phyloP scores from a whole-genome alignment of 805 yeast genomes.

The Sugiyamaella americana region DNA sequence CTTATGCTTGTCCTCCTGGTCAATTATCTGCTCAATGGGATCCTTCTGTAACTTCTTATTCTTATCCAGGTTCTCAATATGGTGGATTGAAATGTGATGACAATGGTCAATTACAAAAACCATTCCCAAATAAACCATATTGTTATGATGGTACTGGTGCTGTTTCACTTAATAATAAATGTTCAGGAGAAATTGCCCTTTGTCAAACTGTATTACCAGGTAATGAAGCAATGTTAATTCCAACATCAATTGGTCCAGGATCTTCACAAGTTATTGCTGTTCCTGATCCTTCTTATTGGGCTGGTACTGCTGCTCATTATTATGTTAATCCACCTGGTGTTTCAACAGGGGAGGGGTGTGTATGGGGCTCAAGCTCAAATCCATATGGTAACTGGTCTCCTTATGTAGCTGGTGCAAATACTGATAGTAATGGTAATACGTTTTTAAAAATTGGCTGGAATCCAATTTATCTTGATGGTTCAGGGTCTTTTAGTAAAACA shows the following conservation, averaged over 20 bases:
- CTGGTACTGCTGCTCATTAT: slow-evolving; percentile 79
- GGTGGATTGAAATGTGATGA: slow-evolving; percentile 79
- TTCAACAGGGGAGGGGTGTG: slow-evolving; percentile 80
- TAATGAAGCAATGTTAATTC: slow-evolving; percentile 89
- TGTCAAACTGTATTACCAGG: slow-evolving; percentile 95
- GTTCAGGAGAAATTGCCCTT: slow-evolving; percentile 61
- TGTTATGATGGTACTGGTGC: slow-evolving; percentile 78
- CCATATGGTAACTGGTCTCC: slow-evolving; percentile 91
- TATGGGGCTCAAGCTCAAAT: slow-evolving; percentile 70
- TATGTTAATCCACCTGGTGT: slow-evolving; percentile 97
- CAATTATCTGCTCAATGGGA: slow-evolving; percentile 88
- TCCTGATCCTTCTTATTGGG: slow-evolving; percentile 74
- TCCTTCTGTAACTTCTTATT: slow-evolving; percentile 59
- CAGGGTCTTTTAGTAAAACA: slow-evolving; percentile 45
- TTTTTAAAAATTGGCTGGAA: slow-evolving; percentile 87
- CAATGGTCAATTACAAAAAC: slow-evolving; percentile 61
- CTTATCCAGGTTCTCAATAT: slow-evolving; percentile 69
- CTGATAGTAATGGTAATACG: slow-evolving; percentile 63
- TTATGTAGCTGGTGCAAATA: slow-evolving; percentile 87
- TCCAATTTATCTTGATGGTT: slow-evolving; percentile 65
- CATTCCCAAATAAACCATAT: slow-evolving; percentile 49
- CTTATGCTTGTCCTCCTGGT: slow-evolving; percentile 89
- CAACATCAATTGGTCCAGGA: slow-evolving; percentile 58
- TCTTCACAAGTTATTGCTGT: slow-evolving; percentile 60
- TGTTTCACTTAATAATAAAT: slow-evolving; percentile 53